Evolutionary conservation across 2,329 filamentous ascomycete genomes (phyloP).

Genomic region (Scedosporium minutisporum): DNA sequence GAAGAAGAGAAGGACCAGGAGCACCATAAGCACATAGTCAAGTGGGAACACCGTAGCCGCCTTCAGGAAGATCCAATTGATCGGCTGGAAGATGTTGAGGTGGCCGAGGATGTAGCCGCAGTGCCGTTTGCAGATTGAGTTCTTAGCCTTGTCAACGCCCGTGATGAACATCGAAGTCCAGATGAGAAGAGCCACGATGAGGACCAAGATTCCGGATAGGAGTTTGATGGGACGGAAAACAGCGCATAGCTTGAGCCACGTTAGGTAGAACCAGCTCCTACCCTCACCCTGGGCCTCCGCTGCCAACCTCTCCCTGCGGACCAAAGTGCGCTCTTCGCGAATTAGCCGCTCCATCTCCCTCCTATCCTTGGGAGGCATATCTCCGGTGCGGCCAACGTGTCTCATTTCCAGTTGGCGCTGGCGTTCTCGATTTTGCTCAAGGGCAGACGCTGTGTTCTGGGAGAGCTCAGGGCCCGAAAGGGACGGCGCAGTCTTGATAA

Average conservation of each 20-base stretch:
- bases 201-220: slow-evolving; percentile 68
- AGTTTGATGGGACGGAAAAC: slow-evolving; percentile 84
- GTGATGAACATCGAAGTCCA: slow-evolving; percentile 94
- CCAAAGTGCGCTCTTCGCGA: slow-evolving; percentile 84
- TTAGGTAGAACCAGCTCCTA: slow-evolving; percentile 60
- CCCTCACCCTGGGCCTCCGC: slow-evolving; percentile 72
- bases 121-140: slow-evolving; percentile 80
- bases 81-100: slow-evolving; percentile 87
- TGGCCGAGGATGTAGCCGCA: slow-evolving; percentile 86
- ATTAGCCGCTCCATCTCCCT: slow-evolving; percentile 80
- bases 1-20: slow-evolving; percentile 82
- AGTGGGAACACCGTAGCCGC: slow-evolving; percentile 78
- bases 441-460: slow-evolving; percentile 66
- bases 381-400: slow-evolving; percentile 63
- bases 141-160: slow-evolving; percentile 89
- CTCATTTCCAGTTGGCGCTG: slow-evolving; percentile 86
- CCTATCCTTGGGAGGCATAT: slow-evolving; percentile 74
- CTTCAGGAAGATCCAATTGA: slow-evolving; percentile 82
- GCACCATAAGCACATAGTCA: slow-evolving; percentile 82
- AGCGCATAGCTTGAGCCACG: slow-evolving; percentile 72
- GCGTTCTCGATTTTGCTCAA: slow-evolving; percentile 81
- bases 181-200: slow-evolving; percentile 64
- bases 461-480: slow-evolving; percentile 73
- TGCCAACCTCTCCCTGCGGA: slow-evolving; percentile 79
- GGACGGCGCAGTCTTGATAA: slow-evolving; percentile 86